These are phyloP conservation scores for Globisporangium camurandrum DNA, from an alignment of 352 stramenopile species.

Conservation along the genomic window DNA sequence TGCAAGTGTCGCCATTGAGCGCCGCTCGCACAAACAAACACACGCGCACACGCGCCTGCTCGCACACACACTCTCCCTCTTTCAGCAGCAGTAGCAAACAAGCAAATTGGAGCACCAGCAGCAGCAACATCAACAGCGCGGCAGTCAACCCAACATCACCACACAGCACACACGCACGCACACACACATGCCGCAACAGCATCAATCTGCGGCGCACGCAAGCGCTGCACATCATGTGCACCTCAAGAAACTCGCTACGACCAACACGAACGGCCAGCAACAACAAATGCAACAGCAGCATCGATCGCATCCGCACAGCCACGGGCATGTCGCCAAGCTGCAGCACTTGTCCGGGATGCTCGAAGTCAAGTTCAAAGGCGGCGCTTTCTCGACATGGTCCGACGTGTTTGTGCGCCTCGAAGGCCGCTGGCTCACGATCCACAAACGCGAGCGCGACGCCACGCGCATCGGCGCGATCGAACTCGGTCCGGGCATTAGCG, in stretches of 20 bases:
- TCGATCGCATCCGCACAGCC: not conserved
- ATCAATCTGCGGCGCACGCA: not conserved
- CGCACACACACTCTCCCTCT: not conserved
- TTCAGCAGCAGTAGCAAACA: not conserved
- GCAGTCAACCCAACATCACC: too few species aligned
- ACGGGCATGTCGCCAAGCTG: slow-evolving; percentile 7
- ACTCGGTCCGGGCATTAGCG: slow-evolving; percentile 50
- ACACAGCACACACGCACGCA: not conserved
- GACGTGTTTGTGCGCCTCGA: slow-evolving; percentile 22
- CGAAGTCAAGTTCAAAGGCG: slow-evolving; percentile 24
- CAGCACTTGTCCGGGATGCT: slow-evolving; percentile 16
- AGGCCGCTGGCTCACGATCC: slow-evolving; percentile 25
- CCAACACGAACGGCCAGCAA: not conserved
- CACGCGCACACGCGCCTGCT: not conserved
- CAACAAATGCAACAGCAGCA: not conserved
- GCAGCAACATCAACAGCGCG: not conserved
- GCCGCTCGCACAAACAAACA: not conserved
- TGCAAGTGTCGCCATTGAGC: not conserved
- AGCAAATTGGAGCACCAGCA: not conserved
- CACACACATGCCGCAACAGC: not conserved
- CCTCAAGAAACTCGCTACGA: slow-evolving; percentile 12
- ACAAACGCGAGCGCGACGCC: slow-evolving; percentile 37
- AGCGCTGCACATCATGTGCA: slow-evolving; percentile 1
- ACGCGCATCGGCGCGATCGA: slow-evolving; percentile 57
- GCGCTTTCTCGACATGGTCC: slow-evolving; percentile 22